phyloP scores from a whole-genome alignment of 805 yeast species.

The Kregervanrija pseudodelftensis region DNA sequence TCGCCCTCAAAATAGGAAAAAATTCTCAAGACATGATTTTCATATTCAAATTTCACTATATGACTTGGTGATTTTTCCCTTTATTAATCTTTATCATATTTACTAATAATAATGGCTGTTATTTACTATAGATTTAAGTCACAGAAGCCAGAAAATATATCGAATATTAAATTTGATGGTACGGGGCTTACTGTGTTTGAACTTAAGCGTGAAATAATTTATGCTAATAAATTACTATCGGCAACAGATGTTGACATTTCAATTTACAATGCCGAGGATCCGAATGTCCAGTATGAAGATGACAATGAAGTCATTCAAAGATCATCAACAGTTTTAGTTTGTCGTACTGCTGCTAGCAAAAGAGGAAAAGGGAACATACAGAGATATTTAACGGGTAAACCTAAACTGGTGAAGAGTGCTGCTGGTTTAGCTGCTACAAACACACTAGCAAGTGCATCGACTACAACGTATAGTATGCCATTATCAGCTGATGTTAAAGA shows the following conservation, averaged over 20 bases:
- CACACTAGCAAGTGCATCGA: constrained; percentile 12
- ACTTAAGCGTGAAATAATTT: constrained; percentile 81
- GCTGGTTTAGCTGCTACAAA: constrained; percentile 12
- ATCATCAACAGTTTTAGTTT: constrained; percentile 74
- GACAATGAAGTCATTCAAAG: constrained; percentile 90
- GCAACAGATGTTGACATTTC: constrained; percentile 79
- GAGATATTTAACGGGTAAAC: constrained; percentile 68
- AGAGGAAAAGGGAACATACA: constrained; percentile 52
- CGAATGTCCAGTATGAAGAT: constrained; percentile 58
- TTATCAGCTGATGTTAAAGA: background rate
- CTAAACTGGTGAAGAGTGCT: constrained; percentile 33
- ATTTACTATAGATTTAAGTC: constrained; percentile 83
- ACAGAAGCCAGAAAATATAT: constrained; percentile 56
- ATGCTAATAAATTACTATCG: constrained; percentile 70
- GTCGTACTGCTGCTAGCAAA: constrained; percentile 62
- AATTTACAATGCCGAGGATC: constrained; percentile 54
- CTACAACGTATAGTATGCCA: constrained; percentile 16
- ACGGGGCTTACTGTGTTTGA: constrained; percentile 96
- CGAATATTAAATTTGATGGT: constrained; percentile 85
- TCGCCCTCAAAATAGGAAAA: no score
- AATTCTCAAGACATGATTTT: no score
- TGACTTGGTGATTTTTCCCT: no score
- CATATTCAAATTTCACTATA: no score
- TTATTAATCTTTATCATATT: no score
- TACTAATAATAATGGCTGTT: constrained; percentile 21